Evolutionary conservation across 257 asterid genomes (phyloP), one percentile per base, ranked within the genome.

Genomic region (Capsicum baccatum): DNA sequence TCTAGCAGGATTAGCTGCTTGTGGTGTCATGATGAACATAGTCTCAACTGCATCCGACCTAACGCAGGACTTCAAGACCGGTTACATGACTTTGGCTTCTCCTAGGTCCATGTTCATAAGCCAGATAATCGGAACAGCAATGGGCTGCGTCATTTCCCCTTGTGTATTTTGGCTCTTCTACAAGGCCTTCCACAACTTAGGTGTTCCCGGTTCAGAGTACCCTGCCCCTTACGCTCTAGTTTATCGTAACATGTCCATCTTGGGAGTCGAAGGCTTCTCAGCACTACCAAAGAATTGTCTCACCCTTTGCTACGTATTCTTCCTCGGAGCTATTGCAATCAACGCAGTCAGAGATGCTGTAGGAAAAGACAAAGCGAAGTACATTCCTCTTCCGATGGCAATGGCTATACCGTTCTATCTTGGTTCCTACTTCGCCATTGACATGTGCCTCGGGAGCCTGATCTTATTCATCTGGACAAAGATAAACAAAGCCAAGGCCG

Each of bases 51-150:
- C 94, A 13, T 88, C 96, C 1, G 94, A 92, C 84, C 90, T 92
- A 13, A 89, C 89, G 87, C 96, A 92, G 83, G 96, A 92, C 70
- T 92, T 92, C 86, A 93, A 92, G 87, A 93, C 97, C 0, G 94
- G 97, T 1, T 92, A 92, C 86, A 57, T 93, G 85, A 93, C 94
- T 56, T 67, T 90, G 33, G 92, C 97, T 9, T 93, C 97, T 0
- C 97, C 95, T 0, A 86, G 92, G n/a, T 92, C 97, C 66, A 91
- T 93, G 94, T 92, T 93, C 47, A 84, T 93, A 48, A 93, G 96
- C 93, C 94, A 92, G 83, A 85, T 92, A n/a, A 89, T 92, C 3
- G 96, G 96, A 69, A 92, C 96, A 5, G 90, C 96, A 55, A 92
- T 92, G 84, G 96, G 96, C 12, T 92, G 96, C 37, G 84, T 90